A percentile compares a stretch with the other conserved stretches of the same genome.
phyloP scores from a whole-genome alignment of 106 monocot genomes.

The Allium cepa region DNA sequence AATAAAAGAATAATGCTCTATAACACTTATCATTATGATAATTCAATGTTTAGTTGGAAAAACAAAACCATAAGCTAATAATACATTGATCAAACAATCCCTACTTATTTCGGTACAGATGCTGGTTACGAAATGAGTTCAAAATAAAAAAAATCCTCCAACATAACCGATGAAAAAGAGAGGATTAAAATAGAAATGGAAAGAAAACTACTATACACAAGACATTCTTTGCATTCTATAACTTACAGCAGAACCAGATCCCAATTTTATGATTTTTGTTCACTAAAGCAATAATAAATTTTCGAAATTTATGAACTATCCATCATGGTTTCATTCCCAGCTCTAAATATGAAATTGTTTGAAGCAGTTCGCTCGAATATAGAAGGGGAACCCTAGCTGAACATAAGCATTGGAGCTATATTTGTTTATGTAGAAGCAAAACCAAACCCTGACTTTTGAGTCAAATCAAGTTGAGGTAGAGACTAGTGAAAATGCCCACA shows the following conservation, averaged over 20 bases:
- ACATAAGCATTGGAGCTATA: slow-evolving; percentile 9
- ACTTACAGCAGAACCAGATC: background rate
- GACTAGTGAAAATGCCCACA: slow-evolving; percentile 1
- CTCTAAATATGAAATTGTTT: slow-evolving; percentile 8
- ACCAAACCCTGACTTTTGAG: slow-evolving; percentile 19
- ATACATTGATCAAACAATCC: too few relatives aligned
- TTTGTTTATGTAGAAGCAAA: slow-evolving; percentile 9
- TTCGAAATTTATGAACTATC: slow-evolving; percentile 1
- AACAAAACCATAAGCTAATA: too few relatives aligned
- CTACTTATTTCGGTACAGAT: too few relatives aligned
- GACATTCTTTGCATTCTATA: background rate
- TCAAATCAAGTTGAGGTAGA: background rate
- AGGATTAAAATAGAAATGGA: background rate
- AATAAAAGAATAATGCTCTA: too few relatives aligned
- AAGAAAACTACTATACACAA: background rate
- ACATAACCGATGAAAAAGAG: background rate
- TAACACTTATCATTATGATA: too few relatives aligned
- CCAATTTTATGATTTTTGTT: background rate
- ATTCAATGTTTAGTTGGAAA: too few relatives aligned
- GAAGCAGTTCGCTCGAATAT: slow-evolving; percentile 32
- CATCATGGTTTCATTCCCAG: slow-evolving; percentile 5
- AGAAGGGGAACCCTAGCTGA: slow-evolving; percentile 26
- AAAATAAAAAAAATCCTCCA: background rate
- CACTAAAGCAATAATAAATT: background rate
- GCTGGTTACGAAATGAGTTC: background rate